Evolutionary conservation across 805 yeast species (phyloP), one percentile per base, ranked within the genome.

Genomic region (Pichia paraexigua): DNA sequence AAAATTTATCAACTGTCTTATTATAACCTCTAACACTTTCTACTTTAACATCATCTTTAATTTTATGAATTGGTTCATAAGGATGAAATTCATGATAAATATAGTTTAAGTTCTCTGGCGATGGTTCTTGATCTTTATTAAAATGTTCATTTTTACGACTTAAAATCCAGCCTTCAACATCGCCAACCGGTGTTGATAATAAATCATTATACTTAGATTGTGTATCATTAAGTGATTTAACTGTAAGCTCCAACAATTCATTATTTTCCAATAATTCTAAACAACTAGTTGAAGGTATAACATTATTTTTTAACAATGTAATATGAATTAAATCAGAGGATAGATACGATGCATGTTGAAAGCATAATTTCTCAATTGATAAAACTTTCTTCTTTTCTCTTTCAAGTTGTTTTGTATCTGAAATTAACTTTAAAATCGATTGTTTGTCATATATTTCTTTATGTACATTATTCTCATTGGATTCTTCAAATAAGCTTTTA

Each of bases 281-380:
- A 30, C 75, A 64, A 20, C 66, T 62, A 5, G 64, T 69, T 55
- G 55, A 65, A 39, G 53, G 73, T 25, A 75, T 71, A 2, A 90
- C 64, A 0, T 71, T 80, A 24, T 65, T 60, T 13, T 68, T 68
- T 9, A 64, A 64, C 46, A 91, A 67, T 27, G 72, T 71, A 53
- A 82, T 82, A 45, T 82, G 84, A 11, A 92, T 75, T 60, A 92
- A 69, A 52, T 88, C 96, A 8, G 92, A 79, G 0, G 97, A 85
- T 30, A 91, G 68, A 57, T 84, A 85, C 21, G 95, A 83, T 2
- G 81, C 79, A 55, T 83, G 80, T 21, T 80, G 71, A 57, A 87
- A 85, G 28, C 85, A 65, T 12, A 87, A 65, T 61, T 87, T 88
- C 54, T 85, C 88, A 27, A 91, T 76, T 0, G 91, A 78, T 15